Evolutionary conservation across 345 rosid genomes (phyloP).

Genomic region (Lumnitzera littorea): DNA sequence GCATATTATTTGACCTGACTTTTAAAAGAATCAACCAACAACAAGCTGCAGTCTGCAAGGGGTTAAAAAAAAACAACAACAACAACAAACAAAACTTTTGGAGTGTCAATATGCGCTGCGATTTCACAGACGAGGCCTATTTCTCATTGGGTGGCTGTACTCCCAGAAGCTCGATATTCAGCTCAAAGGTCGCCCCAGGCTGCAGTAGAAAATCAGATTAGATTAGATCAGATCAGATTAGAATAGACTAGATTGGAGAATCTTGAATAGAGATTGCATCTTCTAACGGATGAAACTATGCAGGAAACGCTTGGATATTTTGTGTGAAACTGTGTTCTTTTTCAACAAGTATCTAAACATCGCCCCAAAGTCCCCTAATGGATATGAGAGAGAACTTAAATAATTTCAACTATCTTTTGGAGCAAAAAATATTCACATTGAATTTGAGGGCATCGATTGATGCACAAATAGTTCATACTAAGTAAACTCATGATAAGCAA

Average conservation of each 20-base stretch:
- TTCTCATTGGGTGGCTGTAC: conserved; percentile 36
- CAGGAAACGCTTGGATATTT: neutral
- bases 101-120: neutral
- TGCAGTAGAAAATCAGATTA: conserved; percentile 26
- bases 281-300: neutral
- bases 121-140: conserved; percentile 9
- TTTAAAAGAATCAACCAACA: no score
- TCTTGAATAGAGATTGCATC: neutral
- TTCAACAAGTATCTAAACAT: no score
- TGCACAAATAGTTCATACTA: no score
- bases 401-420: no score
- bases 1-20: no score
- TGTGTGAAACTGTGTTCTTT: neutral
- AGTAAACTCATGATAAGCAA: no score
- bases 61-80: neutral
- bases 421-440: no score
- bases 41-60: no score
- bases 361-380: no score
- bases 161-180: conserved; percentile 80
- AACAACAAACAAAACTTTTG: neutral
- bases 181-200: conserved; percentile 73
- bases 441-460: no score
- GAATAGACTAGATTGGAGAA: neutral
- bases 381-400: no score
- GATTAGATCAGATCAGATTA: neutral